A percentile compares a stretch with the other conserved stretches of the same genome.
phyloP scores from a whole-genome alignment of 805 yeast genomes.

The Metschnikowia baotianmanensis region DNA sequence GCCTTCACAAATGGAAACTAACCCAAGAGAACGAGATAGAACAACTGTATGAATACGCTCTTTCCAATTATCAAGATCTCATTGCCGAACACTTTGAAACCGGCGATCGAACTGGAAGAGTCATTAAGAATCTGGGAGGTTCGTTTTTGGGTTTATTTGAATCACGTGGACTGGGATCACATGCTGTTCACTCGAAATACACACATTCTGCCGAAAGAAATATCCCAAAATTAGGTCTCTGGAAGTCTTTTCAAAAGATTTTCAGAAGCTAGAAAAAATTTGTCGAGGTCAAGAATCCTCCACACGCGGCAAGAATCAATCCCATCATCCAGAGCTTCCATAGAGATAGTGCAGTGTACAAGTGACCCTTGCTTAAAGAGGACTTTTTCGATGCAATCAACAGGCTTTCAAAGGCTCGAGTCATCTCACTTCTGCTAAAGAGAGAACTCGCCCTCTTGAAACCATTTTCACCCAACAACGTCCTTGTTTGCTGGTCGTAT shows the following conservation, averaged over 20 bases:
- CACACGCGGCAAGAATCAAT: not conserved
- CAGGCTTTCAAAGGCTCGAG: slow-evolving; percentile 26
- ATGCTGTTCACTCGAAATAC: not conserved
- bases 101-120: not conserved
- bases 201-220: not conserved
- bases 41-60: slow-evolving; percentile 18
- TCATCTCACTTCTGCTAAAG: slow-evolving; percentile 49
- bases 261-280: not conserved
- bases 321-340: slow-evolving; percentile 16
- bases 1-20: slow-evolving; percentile 39
- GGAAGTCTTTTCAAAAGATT: slow-evolving; percentile 15
- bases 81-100: not conserved
- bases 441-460: slow-evolving; percentile 32
- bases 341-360: slow-evolving; percentile 7
- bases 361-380: slow-evolving; percentile 8
- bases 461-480: slow-evolving; percentile 35
- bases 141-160: slow-evolving; percentile 1
- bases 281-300: not conserved
- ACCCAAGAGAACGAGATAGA: slow-evolving; percentile 26
- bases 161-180: not conserved
- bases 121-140: not conserved
- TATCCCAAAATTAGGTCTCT: slow-evolving; percentile 1
- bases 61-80: slow-evolving; percentile 7
- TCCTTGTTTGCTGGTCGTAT: slow-evolving; percentile 19
- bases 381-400: slow-evolving; percentile 10